Evolutionary conservation across 805 yeast species (phyloP).

Genomic region (Cyberlindnera euphorbiae): DNA sequence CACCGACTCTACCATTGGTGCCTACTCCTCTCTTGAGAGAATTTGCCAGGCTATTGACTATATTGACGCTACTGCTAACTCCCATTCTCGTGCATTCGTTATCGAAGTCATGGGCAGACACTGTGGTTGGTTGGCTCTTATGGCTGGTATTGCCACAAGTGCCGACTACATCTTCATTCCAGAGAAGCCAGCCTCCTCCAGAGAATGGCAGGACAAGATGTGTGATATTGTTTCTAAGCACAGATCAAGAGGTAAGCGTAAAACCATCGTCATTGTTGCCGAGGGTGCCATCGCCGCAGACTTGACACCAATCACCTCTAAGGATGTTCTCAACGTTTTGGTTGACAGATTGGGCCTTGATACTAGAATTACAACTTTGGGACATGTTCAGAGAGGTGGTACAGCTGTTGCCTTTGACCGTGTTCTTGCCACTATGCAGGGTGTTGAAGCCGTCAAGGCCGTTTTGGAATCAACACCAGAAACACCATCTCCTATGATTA

Average conservation of each 20-base stretch:
- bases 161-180: slow-evolving; percentile 95
- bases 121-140: slow-evolving; percentile 97
- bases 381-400: slow-evolving; percentile 99
- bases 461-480: slow-evolving; percentile 83
- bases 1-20: slow-evolving; percentile 96
- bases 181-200: slow-evolving; percentile 78
- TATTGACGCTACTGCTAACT: slow-evolving; percentile 95
- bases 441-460: slow-evolving; percentile 95
- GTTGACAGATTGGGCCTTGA: slow-evolving; percentile 78
- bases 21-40: slow-evolving; percentile 87
- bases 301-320: slow-evolving; percentile 74
- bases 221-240: slow-evolving; percentile 23
- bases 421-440: slow-evolving; percentile 88
- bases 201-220: slow-evolving; percentile 63
- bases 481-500: slow-evolving; percentile 93
- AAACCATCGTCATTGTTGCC: slow-evolving; percentile 94
- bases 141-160: slow-evolving; percentile 96
- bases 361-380: slow-evolving; percentile 90
- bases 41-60: slow-evolving; percentile 93
- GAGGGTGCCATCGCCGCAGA: slow-evolving; percentile 93
- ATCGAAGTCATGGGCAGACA: slow-evolving; percentile 99
- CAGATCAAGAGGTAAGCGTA: slow-evolving; percentile 83
- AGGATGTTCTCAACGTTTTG: slow-evolving; percentile 78
- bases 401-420: slow-evolving; percentile 95
- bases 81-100: slow-evolving; percentile 96